phyloP scores from a whole-genome alignment of 257 asterid species.

The Rehmannia glutinosa region DNA sequence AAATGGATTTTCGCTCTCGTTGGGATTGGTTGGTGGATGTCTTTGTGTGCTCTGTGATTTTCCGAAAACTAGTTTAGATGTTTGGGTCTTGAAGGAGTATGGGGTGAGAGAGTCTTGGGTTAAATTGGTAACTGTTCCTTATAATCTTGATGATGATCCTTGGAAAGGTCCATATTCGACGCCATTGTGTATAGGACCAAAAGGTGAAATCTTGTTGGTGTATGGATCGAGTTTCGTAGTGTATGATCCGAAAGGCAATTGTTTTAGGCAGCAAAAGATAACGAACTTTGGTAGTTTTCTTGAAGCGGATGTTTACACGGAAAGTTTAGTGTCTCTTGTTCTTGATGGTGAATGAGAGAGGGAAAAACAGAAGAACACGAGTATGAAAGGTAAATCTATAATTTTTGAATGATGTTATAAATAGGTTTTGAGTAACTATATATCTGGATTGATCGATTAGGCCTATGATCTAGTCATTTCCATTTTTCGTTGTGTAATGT shows the following conservation, averaged over 20 bases:
- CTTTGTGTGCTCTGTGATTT: conserved; percentile 33
- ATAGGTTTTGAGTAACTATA: too few relatives aligned
- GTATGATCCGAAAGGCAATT: conserved; percentile 17
- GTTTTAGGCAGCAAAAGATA: conserved; percentile 9
- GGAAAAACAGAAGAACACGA: too few relatives aligned
- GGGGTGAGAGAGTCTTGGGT: conserved; percentile 36
- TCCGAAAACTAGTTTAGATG: conserved; percentile 18
- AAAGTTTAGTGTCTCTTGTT: conserved; percentile 33
- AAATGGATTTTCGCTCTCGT: conserved; percentile 4
- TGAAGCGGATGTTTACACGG: conserved; percentile 26
- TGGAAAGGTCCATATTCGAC: conserved; percentile 17
- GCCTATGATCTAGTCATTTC: too few relatives aligned
- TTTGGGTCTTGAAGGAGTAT: conserved; percentile 44
- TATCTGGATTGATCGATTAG: too few relatives aligned
- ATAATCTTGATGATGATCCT: conserved; percentile 1
- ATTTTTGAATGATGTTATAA: too few relatives aligned
- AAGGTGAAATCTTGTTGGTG: conserved; percentile 27
- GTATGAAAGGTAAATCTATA: neutral
- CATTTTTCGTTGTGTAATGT: too few relatives aligned
- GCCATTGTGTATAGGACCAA: conserved; percentile 24
- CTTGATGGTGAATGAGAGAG: neutral
- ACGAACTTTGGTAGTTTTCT: conserved; percentile 11
- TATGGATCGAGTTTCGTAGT: conserved; percentile 16
- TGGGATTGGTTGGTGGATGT: conserved; percentile 26
- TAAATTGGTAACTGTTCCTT: conserved; percentile 30